phyloP scores from a whole-genome alignment of 768 basidiomycete species.

The Termitomyces eurrhizus region DNA sequence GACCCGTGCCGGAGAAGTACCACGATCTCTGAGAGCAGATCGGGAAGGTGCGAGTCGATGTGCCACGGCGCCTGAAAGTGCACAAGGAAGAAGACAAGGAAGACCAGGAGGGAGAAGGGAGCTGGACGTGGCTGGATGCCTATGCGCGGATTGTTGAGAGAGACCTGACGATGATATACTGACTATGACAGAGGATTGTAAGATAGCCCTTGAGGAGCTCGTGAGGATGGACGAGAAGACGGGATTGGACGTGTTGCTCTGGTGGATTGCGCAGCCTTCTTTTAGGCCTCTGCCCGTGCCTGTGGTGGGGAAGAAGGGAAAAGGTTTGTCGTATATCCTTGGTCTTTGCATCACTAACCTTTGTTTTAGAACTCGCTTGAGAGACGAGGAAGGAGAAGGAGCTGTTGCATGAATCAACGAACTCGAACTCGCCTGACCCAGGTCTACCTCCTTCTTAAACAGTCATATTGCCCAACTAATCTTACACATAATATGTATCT shows the following conservation, averaged over 20 bases:
- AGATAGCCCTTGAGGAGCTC: neutral
- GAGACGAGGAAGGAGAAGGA: neutral
- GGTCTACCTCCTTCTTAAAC: neutral
- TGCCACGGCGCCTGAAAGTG: neutral
- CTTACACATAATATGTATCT: no score
- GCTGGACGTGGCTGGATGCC: neutral
- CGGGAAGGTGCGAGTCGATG: neutral
- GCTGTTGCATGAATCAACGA: neutral
- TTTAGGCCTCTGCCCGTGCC: neutral
- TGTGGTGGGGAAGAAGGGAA: neutral
- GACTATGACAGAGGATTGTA: neutral
- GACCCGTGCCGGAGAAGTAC: constrained; percentile 61
- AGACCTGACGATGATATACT: neutral
- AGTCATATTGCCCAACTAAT: no score
- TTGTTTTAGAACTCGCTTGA: neutral
- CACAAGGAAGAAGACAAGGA: neutral
- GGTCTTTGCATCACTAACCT: neutral
- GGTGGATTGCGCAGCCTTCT: neutral
- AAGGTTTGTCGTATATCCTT: neutral
- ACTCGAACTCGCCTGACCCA: neutral
- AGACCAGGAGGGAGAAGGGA: neutral
- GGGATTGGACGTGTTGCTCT: neutral
- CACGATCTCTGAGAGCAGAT: neutral
- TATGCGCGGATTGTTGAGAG: neutral
- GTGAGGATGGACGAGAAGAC: neutral